Conservation (phyloP, 768 basidiomycete genomes). For the Cytidiella melzeri region DNA sequence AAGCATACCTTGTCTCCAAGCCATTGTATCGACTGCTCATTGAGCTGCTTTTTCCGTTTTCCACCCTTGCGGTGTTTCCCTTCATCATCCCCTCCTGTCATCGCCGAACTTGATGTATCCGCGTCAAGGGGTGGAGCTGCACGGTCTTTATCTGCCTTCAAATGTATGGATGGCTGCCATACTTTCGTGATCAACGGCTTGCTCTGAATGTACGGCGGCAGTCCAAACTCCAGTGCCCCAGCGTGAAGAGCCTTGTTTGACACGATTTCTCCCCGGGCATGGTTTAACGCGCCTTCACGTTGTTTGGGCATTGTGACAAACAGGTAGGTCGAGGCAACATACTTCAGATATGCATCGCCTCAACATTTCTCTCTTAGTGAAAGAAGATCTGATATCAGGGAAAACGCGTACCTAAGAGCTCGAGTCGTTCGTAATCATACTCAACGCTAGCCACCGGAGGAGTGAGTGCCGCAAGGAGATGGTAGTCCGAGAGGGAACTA, state of each 20-base stretch:
- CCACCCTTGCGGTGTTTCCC: slow-evolving; percentile 17
- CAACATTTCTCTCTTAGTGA: slow-evolving; percentile 2
- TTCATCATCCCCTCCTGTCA: neutral
- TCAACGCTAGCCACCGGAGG: slow-evolving; percentile 65
- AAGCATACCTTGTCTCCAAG: slow-evolving; percentile 69
- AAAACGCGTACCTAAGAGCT: slow-evolving; percentile 60
- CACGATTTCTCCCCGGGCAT: slow-evolving; percentile 61
- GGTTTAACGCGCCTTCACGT: slow-evolving; percentile 64
- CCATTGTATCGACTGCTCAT: slow-evolving; percentile 43
- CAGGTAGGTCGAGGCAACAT: slow-evolving; percentile 64
- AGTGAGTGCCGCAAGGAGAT: slow-evolving; percentile 61
- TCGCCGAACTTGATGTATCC: neutral
- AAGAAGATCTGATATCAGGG: neutral
- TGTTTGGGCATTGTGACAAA: slow-evolving; percentile 62
- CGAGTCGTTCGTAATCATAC: slow-evolving; percentile 78
- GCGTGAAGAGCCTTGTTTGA: slow-evolving; percentile 64
- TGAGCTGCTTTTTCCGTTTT: slow-evolving; percentile 36
- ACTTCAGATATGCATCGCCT: slow-evolving; percentile 86
- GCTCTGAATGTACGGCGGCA: slow-evolving; percentile 69
- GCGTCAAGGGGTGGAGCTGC: slow-evolving; percentile 9
- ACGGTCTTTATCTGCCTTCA: slow-evolving; percentile 6
- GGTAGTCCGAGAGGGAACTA: slow-evolving; percentile 51
- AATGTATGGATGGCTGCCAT: slow-evolving; percentile 48
- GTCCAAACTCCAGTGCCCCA: slow-evolving; percentile 48
- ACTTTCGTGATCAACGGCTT: slow-evolving; percentile 60